These are phyloP conservation scores for Magnusiomyces ingens DNA, from an alignment of 1,139 yeast genomes.

Conservation along the genomic window DNA sequence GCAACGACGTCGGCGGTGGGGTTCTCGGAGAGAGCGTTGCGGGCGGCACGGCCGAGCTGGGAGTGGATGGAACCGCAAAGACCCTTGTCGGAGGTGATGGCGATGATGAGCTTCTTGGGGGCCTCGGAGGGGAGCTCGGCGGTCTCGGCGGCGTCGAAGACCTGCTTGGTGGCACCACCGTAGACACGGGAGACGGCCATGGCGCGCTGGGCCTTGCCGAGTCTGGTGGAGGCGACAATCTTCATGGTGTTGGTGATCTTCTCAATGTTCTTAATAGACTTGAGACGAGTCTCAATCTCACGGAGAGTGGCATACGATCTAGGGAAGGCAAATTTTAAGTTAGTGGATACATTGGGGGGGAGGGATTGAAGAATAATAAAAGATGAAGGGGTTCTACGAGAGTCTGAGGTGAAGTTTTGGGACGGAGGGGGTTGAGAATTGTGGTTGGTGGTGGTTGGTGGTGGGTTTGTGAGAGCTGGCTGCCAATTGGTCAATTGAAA, in stretches of 20 bases:
- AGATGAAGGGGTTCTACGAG: neutral
- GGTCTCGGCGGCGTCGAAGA: slow-evolving; percentile 78
- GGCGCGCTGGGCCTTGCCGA: slow-evolving; percentile 92
- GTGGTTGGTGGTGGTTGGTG: slow-evolving; percentile 68
- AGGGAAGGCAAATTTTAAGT: slow-evolving; percentile 5
- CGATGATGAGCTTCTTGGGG: slow-evolving; percentile 62
- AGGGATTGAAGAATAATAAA: neutral
- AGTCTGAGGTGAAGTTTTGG: no score
- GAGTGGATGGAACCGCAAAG: slow-evolving; percentile 98
- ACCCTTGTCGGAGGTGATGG: slow-evolving; percentile 95
- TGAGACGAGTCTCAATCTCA: slow-evolving; percentile 96
- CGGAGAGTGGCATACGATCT: slow-evolving; percentile 98
- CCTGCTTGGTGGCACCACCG: slow-evolving; percentile 72
- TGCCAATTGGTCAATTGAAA: no score
- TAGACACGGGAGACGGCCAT: slow-evolving; percentile 85
- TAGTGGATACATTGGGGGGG: no score
- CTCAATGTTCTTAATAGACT: slow-evolving; percentile 97
- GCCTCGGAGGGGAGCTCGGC: slow-evolving; percentile 34
- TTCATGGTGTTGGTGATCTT: slow-evolving; percentile 99
- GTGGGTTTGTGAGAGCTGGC: slow-evolving; percentile 30
- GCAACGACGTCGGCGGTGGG: slow-evolving; percentile 78
- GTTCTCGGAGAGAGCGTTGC: slow-evolving; percentile 54
- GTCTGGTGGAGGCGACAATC: slow-evolving; percentile 97
- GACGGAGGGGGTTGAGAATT: slow-evolving; percentile 44
- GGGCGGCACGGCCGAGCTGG: slow-evolving; percentile 83